Conservation (phyloP, 495 filamentous ascomycete genomes). For the Xylona heveae region DNA sequence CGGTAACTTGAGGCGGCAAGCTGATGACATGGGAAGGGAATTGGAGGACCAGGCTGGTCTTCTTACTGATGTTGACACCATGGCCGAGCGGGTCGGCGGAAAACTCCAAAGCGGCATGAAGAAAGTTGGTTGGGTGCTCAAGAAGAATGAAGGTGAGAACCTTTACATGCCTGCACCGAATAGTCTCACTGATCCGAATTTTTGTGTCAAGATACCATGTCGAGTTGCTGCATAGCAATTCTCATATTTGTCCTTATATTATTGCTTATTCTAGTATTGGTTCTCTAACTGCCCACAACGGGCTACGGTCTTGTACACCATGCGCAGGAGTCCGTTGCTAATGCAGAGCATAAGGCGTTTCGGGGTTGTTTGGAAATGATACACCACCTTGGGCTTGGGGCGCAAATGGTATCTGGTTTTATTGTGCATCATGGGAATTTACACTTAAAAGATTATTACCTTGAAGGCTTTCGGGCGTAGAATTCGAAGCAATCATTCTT, state of each 20-base stretch:
- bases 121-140: conserved; percentile 63
- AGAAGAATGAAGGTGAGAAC: conserved; percentile 68
- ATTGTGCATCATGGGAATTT: too few relatives aligned
- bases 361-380: too few relatives aligned
- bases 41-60: conserved; percentile 77
- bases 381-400: too few relatives aligned
- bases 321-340: too few relatives aligned
- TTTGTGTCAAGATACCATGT: conserved; percentile 40
- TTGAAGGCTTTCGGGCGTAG: too few relatives aligned
- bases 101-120: conserved; percentile 71
- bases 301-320: too few relatives aligned
- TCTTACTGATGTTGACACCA: conserved; percentile 56
- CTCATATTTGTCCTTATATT: conserved; percentile 73
- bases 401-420: too few relatives aligned
- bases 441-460: too few relatives aligned
- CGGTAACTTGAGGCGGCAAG: conserved; percentile 70
- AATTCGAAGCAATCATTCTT: too few relatives aligned
- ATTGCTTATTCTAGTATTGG: conserved; percentile 50
- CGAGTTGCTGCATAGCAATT: conserved; percentile 76
- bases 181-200: conserved; percentile 11
- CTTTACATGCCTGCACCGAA: conserved; percentile 5
- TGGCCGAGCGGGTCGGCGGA: conserved; percentile 72
- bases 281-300: too few relatives aligned
- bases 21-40: conserved; percentile 85
- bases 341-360: too few relatives aligned